These are phyloP conservation scores for Detonula confervacea DNA, from an alignment of 352 stramenopile species.

Conservation along the genomic window DNA sequence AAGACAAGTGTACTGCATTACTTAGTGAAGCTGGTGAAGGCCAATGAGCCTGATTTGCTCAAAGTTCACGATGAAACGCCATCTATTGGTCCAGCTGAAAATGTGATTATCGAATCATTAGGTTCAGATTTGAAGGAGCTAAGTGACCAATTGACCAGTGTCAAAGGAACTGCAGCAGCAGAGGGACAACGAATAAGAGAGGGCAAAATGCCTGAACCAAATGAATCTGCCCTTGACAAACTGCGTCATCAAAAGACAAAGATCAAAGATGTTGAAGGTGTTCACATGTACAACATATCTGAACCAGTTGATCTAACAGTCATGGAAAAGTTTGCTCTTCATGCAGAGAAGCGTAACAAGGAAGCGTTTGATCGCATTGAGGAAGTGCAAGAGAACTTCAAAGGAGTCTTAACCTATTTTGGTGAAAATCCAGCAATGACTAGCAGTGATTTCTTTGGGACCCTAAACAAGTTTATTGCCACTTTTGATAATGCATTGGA, in stretches of 20 bases:
- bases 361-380: conserved; percentile 67
- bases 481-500: conserved; percentile 78
- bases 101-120: conserved; percentile 78
- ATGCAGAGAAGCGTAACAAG: conserved; percentile 64
- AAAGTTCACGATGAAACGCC: conserved; percentile 91
- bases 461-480: conserved; percentile 81
- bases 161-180: conserved; percentile 70
- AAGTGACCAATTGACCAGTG: conserved; percentile 65
- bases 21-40: conserved; percentile 94
- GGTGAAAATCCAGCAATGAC: conserved; percentile 86
- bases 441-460: conserved; percentile 85
- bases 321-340: conserved; percentile 82
- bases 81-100: conserved; percentile 88
- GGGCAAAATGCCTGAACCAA: conserved; percentile 38
- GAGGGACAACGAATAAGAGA: conserved; percentile 67
- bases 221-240: conserved; percentile 57
- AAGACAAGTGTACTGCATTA: conserved; percentile 99
- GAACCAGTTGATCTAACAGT: conserved; percentile 68
- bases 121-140: conserved; percentile 77
- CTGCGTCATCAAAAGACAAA: conserved; percentile 75
- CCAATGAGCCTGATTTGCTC: conserved; percentile 92
- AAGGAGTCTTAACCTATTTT: conserved; percentile 83
- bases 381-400: conserved; percentile 77
- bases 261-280: conserved; percentile 66
- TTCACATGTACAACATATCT: conserved; percentile 80